These are phyloP conservation scores for Colletotrichum horii DNA, from an alignment of 2,329 filamentous ascomycete species.

Conservation along the genomic window DNA sequence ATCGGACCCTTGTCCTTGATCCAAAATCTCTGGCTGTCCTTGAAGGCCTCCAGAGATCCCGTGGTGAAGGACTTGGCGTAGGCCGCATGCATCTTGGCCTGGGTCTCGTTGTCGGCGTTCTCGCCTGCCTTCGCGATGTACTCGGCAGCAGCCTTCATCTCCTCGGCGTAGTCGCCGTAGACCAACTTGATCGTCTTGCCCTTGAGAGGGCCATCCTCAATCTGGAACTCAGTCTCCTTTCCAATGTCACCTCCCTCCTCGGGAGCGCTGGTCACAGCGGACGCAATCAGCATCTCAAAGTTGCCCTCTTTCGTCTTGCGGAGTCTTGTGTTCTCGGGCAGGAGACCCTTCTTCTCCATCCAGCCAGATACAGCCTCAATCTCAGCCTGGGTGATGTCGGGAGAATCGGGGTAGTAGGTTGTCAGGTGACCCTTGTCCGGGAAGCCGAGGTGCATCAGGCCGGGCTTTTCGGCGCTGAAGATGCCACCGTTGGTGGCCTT, in stretches of 20 bases:
- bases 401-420: slow-evolving; percentile 81
- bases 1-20: slow-evolving; percentile 82
- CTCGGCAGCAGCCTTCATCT: slow-evolving; percentile 73
- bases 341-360: slow-evolving; percentile 73
- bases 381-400: slow-evolving; percentile 75
- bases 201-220: slow-evolving; percentile 64
- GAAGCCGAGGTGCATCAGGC: slow-evolving; percentile 78
- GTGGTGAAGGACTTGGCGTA: slow-evolving; percentile 78
- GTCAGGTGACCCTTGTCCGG: slow-evolving; percentile 78
- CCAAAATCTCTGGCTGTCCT: slow-evolving; percentile 81
- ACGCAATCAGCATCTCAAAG: slow-evolving; percentile 79
- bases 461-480: slow-evolving; percentile 68
- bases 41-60: slow-evolving; percentile 79
- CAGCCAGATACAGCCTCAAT: slow-evolving; percentile 76
- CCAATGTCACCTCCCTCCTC: slow-evolving; percentile 71
- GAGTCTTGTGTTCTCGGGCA: slow-evolving; percentile 79
- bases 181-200: slow-evolving; percentile 74
- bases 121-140: slow-evolving; percentile 72
- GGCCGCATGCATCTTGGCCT: slow-evolving; percentile 74
- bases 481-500: slow-evolving; percentile 73
- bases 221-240: slow-evolving; percentile 64
- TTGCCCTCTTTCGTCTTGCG: slow-evolving; percentile 67
- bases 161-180: slow-evolving; percentile 75
- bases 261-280: slow-evolving; percentile 65
- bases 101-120: slow-evolving; percentile 74